Evolutionary conservation across 2,329 filamentous ascomycete genomes (phyloP).

Genomic region (Scedosporium apiospermum): DNA sequence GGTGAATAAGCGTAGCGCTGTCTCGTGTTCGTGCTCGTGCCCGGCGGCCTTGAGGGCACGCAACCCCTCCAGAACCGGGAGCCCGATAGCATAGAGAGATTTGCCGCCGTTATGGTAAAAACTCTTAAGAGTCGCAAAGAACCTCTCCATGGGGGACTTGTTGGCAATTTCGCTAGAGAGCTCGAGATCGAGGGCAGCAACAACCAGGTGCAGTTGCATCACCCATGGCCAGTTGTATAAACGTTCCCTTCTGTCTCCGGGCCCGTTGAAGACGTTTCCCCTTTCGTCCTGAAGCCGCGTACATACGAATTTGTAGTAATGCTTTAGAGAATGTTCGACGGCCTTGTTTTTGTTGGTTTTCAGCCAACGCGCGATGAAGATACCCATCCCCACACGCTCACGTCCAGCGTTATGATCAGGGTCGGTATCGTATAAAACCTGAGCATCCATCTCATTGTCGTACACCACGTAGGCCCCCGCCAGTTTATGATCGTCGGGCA

Average conservation of each 20-base stretch:
- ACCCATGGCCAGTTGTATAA: conserved; percentile 11
- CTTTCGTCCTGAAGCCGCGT: conserved; percentile 8
- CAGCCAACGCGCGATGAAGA: conserved; percentile 9
- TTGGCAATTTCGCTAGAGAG: conserved; percentile 1
- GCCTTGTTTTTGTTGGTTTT: not conserved
- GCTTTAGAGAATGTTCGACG: conserved; percentile 1
- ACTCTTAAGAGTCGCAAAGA: conserved; percentile 7
- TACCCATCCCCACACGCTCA: conserved; percentile 9
- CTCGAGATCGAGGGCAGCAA: conserved; percentile 5
- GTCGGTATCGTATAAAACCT: conserved; percentile 6
- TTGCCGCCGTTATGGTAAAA: conserved; percentile 9
- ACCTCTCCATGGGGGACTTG: conserved; percentile 1
- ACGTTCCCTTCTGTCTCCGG: conserved; percentile 1
- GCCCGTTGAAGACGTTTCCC: conserved; percentile 7
- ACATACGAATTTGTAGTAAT: conserved; percentile 9
- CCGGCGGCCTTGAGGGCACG: not conserved
- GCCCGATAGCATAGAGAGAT: conserved; percentile 8
- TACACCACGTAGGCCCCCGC: conserved; percentile 8
- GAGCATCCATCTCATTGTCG: conserved; percentile 9
- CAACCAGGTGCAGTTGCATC: conserved; percentile 8
- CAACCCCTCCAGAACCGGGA: conserved; percentile 8
- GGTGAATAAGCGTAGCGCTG: not conserved
- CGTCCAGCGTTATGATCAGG: conserved; percentile 9
- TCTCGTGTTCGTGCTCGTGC: not conserved
- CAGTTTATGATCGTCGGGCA: not conserved